phyloP scores from a whole-genome alignment of 257 asterid genomes.

The Solanum bulbocastanum region DNA sequence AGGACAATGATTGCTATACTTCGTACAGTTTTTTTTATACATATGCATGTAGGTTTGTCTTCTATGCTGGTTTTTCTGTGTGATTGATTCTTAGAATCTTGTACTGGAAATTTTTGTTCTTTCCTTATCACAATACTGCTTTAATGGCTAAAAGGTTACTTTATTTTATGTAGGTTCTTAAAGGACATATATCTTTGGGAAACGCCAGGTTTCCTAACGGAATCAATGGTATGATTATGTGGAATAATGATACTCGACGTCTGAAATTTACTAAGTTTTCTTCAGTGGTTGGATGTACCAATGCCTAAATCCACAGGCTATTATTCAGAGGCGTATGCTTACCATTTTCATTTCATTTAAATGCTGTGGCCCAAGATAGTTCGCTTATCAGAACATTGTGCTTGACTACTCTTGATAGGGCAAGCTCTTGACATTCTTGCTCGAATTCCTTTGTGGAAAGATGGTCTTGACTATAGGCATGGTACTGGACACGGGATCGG shows the following conservation, averaged over 20 bases:
- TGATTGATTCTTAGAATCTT: background rate
- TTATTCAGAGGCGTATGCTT: background rate
- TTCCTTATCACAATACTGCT: background rate
- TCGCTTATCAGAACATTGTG: background rate
- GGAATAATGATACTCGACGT: background rate
- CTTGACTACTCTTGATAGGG: conserved; percentile 37
- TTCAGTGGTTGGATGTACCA: background rate
- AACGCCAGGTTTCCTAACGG: conserved; percentile 91
- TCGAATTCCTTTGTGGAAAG: conserved; percentile 80
- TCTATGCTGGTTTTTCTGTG: background rate
- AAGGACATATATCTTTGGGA: conserved; percentile 88
- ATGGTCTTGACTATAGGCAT: conserved; percentile 95
- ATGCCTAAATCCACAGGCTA: background rate
- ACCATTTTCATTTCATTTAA: background rate
- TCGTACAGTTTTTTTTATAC: background rate
- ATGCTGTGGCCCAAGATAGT: background rate
- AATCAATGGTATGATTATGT: conserved; percentile 53
- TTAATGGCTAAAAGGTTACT: background rate
- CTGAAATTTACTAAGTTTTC: background rate
- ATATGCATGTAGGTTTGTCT: background rate
- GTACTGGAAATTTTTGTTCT: background rate
- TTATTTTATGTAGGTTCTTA: conserved; percentile 61
- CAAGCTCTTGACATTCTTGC: conserved; percentile 80
- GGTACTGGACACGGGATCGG: conserved; percentile 99
- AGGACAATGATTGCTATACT: background rate